These are phyloP conservation scores for Pichia occidentalis DNA, from an alignment of 805 yeast species.

Conservation along the genomic window DNA sequence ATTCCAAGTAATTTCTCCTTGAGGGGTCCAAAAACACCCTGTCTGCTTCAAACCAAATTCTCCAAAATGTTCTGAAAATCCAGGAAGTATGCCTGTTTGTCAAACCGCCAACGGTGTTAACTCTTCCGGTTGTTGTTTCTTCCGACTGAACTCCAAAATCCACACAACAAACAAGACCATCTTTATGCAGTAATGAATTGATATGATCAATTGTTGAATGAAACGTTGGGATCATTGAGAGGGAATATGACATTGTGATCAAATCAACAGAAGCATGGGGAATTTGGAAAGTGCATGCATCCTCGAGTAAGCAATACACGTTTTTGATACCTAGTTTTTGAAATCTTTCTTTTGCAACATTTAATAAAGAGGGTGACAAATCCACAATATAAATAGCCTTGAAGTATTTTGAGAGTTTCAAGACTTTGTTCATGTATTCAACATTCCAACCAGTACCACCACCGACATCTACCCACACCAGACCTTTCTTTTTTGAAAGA, in stretches of 20 bases:
- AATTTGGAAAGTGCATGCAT: slow-evolving; percentile 64
- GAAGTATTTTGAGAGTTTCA: slow-evolving; percentile 44
- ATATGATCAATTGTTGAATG: slow-evolving; percentile 74
- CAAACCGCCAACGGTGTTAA: slow-evolving; percentile 70
- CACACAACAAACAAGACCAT: slow-evolving; percentile 63
- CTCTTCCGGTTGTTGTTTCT: slow-evolving; percentile 59
- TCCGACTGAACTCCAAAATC: slow-evolving; percentile 75
- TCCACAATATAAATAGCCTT: slow-evolving; percentile 67
- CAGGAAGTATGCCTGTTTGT: slow-evolving; percentile 68
- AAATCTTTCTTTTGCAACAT: slow-evolving; percentile 59
- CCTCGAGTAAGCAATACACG: slow-evolving; percentile 64
- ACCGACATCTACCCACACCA: slow-evolving; percentile 76
- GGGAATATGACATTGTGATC: slow-evolving; percentile 71
- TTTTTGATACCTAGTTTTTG: slow-evolving; percentile 42
- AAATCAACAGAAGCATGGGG: slow-evolving; percentile 53
- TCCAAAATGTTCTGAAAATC: slow-evolving; percentile 76
- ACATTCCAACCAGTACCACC: slow-evolving; percentile 85
- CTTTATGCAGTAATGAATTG: slow-evolving; percentile 41
- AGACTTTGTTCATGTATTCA: slow-evolving; percentile 60
- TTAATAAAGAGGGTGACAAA: slow-evolving; percentile 69
- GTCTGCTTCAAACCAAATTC: slow-evolving; percentile 83
- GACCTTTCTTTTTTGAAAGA: slow-evolving; percentile 34
- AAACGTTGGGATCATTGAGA: slow-evolving; percentile 81
- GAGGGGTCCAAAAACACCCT: slow-evolving; percentile 72
- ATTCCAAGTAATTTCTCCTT: slow-evolving; percentile 77